These are phyloP conservation scores for Arthrinium puccinioides DNA, from an alignment of 2,329 filamentous ascomycete genomes.

Conservation along the genomic window DNA sequence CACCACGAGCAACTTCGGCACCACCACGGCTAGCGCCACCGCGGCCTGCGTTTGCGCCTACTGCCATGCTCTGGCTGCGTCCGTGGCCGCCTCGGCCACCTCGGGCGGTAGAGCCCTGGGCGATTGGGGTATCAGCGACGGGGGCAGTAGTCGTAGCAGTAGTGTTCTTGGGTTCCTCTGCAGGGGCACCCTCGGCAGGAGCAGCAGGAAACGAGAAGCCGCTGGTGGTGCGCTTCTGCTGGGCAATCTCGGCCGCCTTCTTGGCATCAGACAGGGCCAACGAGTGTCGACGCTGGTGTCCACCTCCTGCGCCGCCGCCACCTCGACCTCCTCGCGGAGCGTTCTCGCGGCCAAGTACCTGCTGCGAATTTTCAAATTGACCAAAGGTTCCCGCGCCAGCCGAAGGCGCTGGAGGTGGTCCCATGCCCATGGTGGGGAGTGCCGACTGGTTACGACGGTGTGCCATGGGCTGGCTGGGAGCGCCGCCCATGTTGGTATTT, in stretches of 20 bases:
- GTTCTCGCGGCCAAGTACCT: slow-evolving; percentile 57
- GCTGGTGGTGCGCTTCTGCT: slow-evolving; percentile 91
- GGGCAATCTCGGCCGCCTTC: slow-evolving; percentile 92
- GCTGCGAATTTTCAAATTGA: slow-evolving; percentile 64
- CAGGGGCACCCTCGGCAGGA: slow-evolving; percentile 49
- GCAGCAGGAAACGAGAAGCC: slow-evolving; percentile 86
- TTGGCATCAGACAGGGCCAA: slow-evolving; percentile 92
- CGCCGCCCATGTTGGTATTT: slow-evolving; percentile 66
- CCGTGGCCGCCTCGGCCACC: slow-evolving; percentile 55
- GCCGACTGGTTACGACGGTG: slow-evolving; percentile 98
- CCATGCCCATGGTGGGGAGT: slow-evolving; percentile 85
- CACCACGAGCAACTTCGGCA: slow-evolving; percentile 39
- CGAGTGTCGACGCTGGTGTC: slow-evolving; percentile 91
- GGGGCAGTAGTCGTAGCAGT: no score
- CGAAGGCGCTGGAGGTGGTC: slow-evolving; percentile 81
- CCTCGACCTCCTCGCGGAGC: slow-evolving; percentile 67
- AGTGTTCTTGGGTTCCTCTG: slow-evolving; percentile 31
- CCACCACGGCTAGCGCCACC: slow-evolving; percentile 54
- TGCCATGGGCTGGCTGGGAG: slow-evolving; percentile 70
- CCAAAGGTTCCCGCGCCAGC: slow-evolving; percentile 75
- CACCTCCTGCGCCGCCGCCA: slow-evolving; percentile 56
- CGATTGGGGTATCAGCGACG: slow-evolving; percentile 32
- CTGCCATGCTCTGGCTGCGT: slow-evolving; percentile 88
- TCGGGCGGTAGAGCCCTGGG: slow-evolving; percentile 36
- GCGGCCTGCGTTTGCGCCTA: slow-evolving; percentile 62